A percentile compares a stretch with the other conserved stretches of the same genome.
Conservation (phyloP, 2,329 filamentous ascomycete genomes). For the Fusarium duplospermum region DNA sequence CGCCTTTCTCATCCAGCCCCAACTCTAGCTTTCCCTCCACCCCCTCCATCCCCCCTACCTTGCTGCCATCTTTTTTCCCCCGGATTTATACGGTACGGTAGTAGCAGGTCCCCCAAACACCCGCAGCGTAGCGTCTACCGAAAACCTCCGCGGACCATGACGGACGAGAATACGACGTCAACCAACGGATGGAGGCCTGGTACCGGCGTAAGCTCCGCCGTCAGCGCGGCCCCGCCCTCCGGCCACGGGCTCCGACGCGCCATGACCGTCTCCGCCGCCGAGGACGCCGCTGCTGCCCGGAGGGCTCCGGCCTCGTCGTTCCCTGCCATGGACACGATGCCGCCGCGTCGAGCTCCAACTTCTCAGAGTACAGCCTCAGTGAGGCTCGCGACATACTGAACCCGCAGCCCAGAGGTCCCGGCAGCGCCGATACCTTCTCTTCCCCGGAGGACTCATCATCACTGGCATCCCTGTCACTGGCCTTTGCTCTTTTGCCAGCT, state of each 20-base stretch:
- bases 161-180: conserved; percentile 34
- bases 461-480: conserved; percentile 84
- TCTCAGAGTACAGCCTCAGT: conserved; percentile 80
- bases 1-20: conserved; percentile 6
- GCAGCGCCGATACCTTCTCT: conserved; percentile 43
- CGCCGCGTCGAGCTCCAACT: conserved; percentile 78
- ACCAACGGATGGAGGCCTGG: conserved; percentile 40
- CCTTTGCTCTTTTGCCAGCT: conserved; percentile 86
- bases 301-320: conserved; percentile 25
- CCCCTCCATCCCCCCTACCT: not conserved
- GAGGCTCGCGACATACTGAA: conserved; percentile 78
- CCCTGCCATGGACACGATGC: conserved; percentile 42
- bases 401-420: conserved; percentile 54
- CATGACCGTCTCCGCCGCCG: conserved; percentile 52
- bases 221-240: conserved; percentile 39
- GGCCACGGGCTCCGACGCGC: conserved; percentile 56
- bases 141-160: conserved; percentile 16
- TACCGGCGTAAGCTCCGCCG: conserved; percentile 33
- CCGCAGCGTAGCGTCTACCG: conserved; percentile 7
- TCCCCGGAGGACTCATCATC: conserved; percentile 67
- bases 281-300: conserved; percentile 24
- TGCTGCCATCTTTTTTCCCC: not conserved
- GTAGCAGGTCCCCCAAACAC: not conserved
- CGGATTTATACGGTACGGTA: conserved; percentile 3
- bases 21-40: not conserved